Percentiles rank a stretch among this genome's conserved stretches.
These are phyloP conservation scores for Ploettnerulaceae sp. DNA, from an alignment of 2,329 filamentous ascomycete genomes.

Conservation along the genomic window DNA sequence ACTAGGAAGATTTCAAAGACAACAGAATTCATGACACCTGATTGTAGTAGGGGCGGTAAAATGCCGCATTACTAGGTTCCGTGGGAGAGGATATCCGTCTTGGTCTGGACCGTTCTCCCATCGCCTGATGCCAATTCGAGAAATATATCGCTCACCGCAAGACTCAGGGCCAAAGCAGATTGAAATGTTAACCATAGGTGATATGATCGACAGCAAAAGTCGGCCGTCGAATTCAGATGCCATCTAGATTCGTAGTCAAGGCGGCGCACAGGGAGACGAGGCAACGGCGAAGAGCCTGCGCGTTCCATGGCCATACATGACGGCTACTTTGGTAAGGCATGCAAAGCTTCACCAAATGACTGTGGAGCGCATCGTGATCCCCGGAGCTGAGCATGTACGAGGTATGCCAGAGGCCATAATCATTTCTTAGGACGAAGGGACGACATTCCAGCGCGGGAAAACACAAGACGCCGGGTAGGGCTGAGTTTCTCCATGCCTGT, in stretches of 20 bases:
- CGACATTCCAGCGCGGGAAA: slow-evolving; percentile 1
- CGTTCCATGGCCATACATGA: no score
- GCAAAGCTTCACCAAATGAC: not conserved
- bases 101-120: not conserved
- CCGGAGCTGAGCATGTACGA: slow-evolving; percentile 4
- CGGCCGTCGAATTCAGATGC: not conserved
- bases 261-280: no score
- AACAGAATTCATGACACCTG: no score
- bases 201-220: not conserved
- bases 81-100: slow-evolving; percentile 3
- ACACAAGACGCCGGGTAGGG: slow-evolving; percentile 23
- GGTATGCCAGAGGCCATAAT: no score
- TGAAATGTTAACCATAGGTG: not conserved
- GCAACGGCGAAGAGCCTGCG: no score
- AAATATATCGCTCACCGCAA: not conserved
- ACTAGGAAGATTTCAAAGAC: not conserved
- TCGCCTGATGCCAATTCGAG: not conserved
- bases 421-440: slow-evolving; percentile 1
- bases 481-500: slow-evolving; percentile 14
- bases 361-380: slow-evolving; percentile 7
- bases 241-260: not conserved
- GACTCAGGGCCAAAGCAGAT: not conserved
- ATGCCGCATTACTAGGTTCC: no score
- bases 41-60: no score
- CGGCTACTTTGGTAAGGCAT: not conserved